phyloP scores from a whole-genome alignment of 768 basidiomycete species.

The Dentipellis fragilis region DNA sequence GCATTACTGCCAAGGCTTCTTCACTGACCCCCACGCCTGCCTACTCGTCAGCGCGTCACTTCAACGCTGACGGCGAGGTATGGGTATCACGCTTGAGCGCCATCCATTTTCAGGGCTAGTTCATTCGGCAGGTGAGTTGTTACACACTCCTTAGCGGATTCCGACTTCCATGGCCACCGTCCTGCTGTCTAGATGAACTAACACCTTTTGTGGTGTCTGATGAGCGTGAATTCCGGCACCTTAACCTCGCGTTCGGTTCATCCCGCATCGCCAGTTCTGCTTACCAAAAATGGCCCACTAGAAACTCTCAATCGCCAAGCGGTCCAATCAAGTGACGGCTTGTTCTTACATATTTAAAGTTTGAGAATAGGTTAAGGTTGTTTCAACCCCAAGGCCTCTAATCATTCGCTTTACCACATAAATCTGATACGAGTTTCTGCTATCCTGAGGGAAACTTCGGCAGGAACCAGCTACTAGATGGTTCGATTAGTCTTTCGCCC shows the following conservation, averaged over 20 bases:
- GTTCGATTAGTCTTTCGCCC: conserved; percentile 95
- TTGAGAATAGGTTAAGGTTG: conserved; percentile 80
- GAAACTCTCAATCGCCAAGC: conserved; percentile 53
- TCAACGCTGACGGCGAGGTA: conserved; percentile 69
- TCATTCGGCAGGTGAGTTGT: conserved; percentile 87
- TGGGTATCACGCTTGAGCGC: conserved; percentile 82
- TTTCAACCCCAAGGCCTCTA: conserved; percentile 86
- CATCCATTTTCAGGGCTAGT: conserved; percentile 89
- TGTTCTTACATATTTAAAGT: conserved; percentile 58
- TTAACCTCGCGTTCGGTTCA: conserved; percentile 68
- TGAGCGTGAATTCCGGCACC: conserved; percentile 76
- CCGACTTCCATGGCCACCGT: conserved; percentile 82
- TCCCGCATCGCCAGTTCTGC: conserved; percentile 65
- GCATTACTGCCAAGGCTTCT: conserved; percentile 71
- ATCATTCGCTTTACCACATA: conserved; percentile 78
- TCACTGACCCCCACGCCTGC: conserved; percentile 70
- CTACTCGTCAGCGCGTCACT: conserved; percentile 68
- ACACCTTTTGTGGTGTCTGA: conserved; percentile 81
- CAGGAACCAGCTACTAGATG: conserved; percentile 91
- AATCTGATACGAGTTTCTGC: conserved; percentile 50
- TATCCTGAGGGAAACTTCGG: conserved; percentile 81
- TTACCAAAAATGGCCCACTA: conserved; percentile 70
- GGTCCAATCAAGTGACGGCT: conserved; percentile 40
- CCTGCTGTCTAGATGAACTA: conserved; percentile 85
- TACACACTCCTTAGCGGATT: conserved; percentile 83